phyloP scores from a whole-genome alignment of 1,284 basidiomycete species.

The Sanguinoderma infundibulare region DNA sequence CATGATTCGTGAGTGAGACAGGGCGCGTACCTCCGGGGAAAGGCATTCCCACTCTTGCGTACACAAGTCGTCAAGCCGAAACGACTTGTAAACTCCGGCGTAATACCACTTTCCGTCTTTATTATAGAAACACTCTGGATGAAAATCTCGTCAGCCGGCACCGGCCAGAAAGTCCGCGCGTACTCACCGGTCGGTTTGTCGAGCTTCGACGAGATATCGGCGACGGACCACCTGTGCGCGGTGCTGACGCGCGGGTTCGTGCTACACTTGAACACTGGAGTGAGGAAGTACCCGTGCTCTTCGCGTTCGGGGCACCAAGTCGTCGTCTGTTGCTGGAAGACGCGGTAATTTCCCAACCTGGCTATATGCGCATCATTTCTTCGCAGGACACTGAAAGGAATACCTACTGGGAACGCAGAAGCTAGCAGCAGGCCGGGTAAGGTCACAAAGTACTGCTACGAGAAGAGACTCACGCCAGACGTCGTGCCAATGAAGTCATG shows the following conservation, averaged over 20 bases:
- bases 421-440: slow-evolving; percentile 5
- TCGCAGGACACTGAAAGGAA: not conserved
- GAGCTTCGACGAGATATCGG: slow-evolving; percentile 62
- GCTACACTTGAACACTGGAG: slow-evolving; percentile 72
- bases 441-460: not conserved
- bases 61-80: slow-evolving; percentile 65
- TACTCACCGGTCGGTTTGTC: slow-evolving; percentile 60
- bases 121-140: slow-evolving; percentile 74
- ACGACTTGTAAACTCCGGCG: slow-evolving; percentile 72
- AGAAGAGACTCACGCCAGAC: slow-evolving; percentile 51
- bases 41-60: slow-evolving; percentile 70
- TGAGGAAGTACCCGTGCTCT: slow-evolving; percentile 77
- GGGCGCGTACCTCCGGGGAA: slow-evolving; percentile 55
- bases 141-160: not conserved
- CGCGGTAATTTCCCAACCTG: slow-evolving; percentile 67
- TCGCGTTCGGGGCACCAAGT: slow-evolving; percentile 79
- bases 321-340: slow-evolving; percentile 68
- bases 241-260: slow-evolving; percentile 75
- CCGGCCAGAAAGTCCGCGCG: not conserved
- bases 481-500: slow-evolving; percentile 71
- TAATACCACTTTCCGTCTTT: slow-evolving; percentile 82
- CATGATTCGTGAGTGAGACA: not conserved
- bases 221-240: slow-evolving; percentile 69
- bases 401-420: slow-evolving; percentile 55
- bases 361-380: slow-evolving; percentile 11